Base-by-base conservation (phyloP, 768 basidiomycete genomes). In the Austroboletus eburneus region DNA sequence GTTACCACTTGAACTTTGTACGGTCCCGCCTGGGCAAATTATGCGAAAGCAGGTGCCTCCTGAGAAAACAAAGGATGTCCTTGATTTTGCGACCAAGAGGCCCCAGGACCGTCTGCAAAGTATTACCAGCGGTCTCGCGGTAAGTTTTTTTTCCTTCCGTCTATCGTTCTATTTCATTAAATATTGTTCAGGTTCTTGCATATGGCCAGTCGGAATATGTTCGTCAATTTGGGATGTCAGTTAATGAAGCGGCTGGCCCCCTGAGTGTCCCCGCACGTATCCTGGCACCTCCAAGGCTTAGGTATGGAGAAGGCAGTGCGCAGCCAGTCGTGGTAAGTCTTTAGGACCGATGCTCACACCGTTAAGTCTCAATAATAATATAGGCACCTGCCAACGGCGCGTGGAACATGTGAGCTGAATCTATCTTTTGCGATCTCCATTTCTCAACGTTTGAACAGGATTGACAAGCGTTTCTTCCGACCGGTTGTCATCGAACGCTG, bases 151-250 rank as follows among this genome's bases (percentile, higher is more conserved):
- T 29, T 18, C 43, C 22, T n/a, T n/a, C 16, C 4, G 0, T 22
- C 17, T 37, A 24, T 37, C 5, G 7, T 17, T 18, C 43, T 37
- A 10, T 25, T 22, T 48, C 16, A 38, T 41, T 42, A 18, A 55
- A 17, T 13, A 3, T 23, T 29, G 16, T 39, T 9, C 43, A 83
- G 80, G 76, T 82, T 32, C 68, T 85, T 46, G 73, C 76, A 22
- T 87, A 87, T 53, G 82, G 83, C 0, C 80, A 85, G 61, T 87
- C 84, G 0, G 79, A 87, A 62, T 88, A 86, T 51, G 78, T 90
- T 27, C 73, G 77, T 34, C 74, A 81, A 59, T 90, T 90, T 51
- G 86, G 86, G 8, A 79, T 91, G 75, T 51, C 69, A 3, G 81
- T 91, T 17, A 70, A 68, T 16, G 51, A 79, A 40, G 57, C 70